Base-by-base conservation (phyloP, 352 stramenopile species). In the Pythium rhizo-oryzae region DNA sequence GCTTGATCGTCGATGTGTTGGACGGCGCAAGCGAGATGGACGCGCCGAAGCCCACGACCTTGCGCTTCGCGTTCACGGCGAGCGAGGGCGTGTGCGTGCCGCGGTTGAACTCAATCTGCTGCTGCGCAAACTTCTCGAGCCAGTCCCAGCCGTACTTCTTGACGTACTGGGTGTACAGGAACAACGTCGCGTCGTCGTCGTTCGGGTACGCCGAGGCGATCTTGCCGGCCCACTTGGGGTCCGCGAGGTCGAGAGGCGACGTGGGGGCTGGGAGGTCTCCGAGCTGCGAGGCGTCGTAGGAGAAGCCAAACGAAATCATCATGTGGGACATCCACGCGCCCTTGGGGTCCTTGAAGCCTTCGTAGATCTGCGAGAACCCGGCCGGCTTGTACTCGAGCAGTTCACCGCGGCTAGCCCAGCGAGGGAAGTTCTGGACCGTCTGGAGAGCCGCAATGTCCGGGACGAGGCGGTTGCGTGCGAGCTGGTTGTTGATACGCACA, bases 401-500 rank as follows among this genome's bases (percentile, higher is more conserved):
- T 59, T 83, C 75, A n/a, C 62, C 76, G 46, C 82, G 67, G 21
- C 74, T 66, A 8, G 62, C 60, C 78, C 74, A 88, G 18, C 80
- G 76, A 58, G 76, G 70, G 67, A 77, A 88, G 73, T 88, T 69
- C 63, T 88, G 75, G 33, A 88, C 70, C 46, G 80, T 88, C 69
- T 84, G 80, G 18, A 88, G 64, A 43, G 76, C 71, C 18, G 78
- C 60, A 43, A 84, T 66, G 63, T 84, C 77, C 0, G 75, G 71
- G 41, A 85, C 79, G 41, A 86, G 66, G 41, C 58, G 65, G 63
- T 79, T 62, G 39, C 67, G 81, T 62, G 84, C 78, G 50, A 88
- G 68, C 46, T 85, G 71, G 62, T 92, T 84, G 75, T 93, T 79
- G 25, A 86, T 77, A 21, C 82, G 85, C 41, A 79, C 85, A 58